Evolutionary conservation across 441 rosid genomes (phyloP).

Genomic region (Euphorbia schlechtendalii): DNA sequence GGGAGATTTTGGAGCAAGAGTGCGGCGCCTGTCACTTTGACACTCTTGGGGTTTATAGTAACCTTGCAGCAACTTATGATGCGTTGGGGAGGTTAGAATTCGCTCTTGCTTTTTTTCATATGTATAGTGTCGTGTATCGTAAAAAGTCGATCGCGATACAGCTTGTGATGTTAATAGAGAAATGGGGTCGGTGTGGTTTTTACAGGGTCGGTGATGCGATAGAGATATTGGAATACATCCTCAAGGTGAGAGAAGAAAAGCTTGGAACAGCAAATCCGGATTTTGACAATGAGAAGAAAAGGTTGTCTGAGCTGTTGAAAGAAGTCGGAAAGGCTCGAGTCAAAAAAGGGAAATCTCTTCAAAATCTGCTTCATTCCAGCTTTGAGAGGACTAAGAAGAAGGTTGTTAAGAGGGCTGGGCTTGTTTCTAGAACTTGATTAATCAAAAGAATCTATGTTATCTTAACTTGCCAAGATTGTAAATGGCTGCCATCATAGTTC

Average conservation of each 20-base stretch:
- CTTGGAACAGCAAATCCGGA: slow-evolving; percentile 92
- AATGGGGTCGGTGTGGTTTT: neutral
- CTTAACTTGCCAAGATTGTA: no score
- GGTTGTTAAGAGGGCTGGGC: slow-evolving; percentile 23
- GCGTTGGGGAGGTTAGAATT: slow-evolving; percentile 79
- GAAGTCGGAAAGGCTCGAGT: slow-evolving; percentile 81
- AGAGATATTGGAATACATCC: slow-evolving; percentile 77
- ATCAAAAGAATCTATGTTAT: neutral
- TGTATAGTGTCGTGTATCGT: no score
- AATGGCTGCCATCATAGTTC: neutral
- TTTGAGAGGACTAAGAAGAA: slow-evolving; percentile 21
- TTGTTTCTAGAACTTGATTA: slow-evolving; percentile 12
- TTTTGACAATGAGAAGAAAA: slow-evolving; percentile 76
- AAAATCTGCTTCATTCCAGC: slow-evolving; percentile 46
- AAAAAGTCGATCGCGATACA: no score
- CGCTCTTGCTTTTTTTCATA: neutral
- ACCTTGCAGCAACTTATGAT: slow-evolving; percentile 92
- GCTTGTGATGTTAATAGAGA: slow-evolving; percentile 11
- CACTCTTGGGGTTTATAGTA: slow-evolving; percentile 86
- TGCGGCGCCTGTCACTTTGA: slow-evolving; percentile 78
- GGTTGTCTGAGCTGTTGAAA: slow-evolving; percentile 79
- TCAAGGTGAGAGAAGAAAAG: slow-evolving; percentile 83
- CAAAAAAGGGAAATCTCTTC: slow-evolving; percentile 69
- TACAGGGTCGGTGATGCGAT: slow-evolving; percentile 87
- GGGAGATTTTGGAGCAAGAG: slow-evolving; percentile 75